Conservation (phyloP, 2,329 filamentous ascomycete species). For the Clonostachys chloroleuca region DNA sequence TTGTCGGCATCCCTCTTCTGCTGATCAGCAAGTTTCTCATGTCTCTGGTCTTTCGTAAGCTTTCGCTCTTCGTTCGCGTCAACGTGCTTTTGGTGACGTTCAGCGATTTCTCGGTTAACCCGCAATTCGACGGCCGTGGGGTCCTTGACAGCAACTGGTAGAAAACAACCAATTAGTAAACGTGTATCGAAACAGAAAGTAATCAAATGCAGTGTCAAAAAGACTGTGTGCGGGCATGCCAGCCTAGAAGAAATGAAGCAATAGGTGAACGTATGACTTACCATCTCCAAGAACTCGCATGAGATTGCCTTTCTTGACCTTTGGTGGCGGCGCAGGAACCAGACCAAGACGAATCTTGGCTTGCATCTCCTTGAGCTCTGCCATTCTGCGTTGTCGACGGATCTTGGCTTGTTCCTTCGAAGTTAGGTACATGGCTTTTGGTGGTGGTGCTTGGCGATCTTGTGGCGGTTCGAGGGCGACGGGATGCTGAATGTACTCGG, state of each 20-base stretch:
- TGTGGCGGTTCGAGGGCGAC: conserved; percentile 88
- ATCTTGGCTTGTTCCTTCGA: conserved; percentile 87
- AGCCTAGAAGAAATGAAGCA: background rate
- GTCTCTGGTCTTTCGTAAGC: conserved; percentile 80
- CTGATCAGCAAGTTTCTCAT: conserved; percentile 77
- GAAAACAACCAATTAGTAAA: background rate
- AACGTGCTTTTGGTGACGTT: conserved; percentile 76
- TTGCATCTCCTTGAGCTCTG: conserved; percentile 91
- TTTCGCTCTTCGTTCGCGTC: conserved; percentile 78
- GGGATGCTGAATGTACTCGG: conserved; percentile 87
- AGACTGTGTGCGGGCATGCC: background rate
- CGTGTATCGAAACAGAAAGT: background rate
- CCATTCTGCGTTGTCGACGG: conserved; percentile 84
- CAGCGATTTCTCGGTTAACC: conserved; percentile 88
- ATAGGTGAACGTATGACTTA: conserved; percentile 31
- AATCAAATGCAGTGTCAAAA: background rate
- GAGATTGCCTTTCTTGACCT: conserved; percentile 95
- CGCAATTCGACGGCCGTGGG: conserved; percentile 94
- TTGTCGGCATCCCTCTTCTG: conserved; percentile 85
- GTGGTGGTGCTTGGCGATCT: conserved; percentile 71
- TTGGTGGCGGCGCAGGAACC: conserved; percentile 84
- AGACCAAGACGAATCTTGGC: conserved; percentile 92
- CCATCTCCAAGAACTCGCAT: conserved; percentile 91
- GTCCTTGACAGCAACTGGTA: conserved; percentile 70
- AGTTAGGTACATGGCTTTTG: conserved; percentile 91